Percentiles rank a stretch among this genome's conserved stretches.
Evolutionary conservation across 2,329 filamentous ascomycete species (phyloP).

Genomic region (Colletotrichum spaethianum): DNA sequence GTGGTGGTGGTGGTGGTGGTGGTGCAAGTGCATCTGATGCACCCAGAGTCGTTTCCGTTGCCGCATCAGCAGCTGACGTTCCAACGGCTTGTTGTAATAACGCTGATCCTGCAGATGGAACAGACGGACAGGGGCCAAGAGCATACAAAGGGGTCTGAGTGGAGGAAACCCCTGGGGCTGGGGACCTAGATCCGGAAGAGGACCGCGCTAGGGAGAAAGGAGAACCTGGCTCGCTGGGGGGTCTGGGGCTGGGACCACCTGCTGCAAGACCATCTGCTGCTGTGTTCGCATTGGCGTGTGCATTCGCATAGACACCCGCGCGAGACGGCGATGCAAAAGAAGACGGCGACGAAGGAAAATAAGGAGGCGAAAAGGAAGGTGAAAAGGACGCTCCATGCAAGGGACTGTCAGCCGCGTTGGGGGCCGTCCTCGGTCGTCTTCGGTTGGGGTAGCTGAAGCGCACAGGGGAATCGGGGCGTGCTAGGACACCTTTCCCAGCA

Average conservation of each 20-base stretch:
- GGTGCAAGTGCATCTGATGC: constrained; percentile 11
- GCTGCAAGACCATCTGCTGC: not conserved
- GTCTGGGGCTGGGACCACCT: constrained; percentile 17
- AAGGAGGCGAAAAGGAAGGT: constrained; percentile 14
- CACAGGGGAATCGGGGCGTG: constrained; percentile 33
- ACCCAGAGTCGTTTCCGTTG: constrained; percentile 5
- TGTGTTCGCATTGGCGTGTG: not conserved
- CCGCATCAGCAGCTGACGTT: constrained; percentile 38
- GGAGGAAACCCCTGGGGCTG: constrained; percentile 38
- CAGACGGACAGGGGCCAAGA: constrained; percentile 24
- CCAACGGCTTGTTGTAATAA: constrained; percentile 33
- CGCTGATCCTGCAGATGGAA: constrained; percentile 39
- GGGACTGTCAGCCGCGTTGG: constrained; percentile 32
- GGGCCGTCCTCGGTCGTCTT: constrained; percentile 35
- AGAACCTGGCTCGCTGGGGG: constrained; percentile 38
- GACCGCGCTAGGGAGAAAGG: constrained; percentile 38
- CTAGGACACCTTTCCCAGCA: constrained; percentile 7
- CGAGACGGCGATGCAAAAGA: not conserved
- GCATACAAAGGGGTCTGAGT: constrained; percentile 26
- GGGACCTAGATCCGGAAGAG: constrained; percentile 35
- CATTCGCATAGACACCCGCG: not conserved
- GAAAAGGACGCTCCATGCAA: constrained; percentile 31
- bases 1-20: not conserved
- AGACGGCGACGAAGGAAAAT: constrained; percentile 16
- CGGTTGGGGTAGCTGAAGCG: constrained; percentile 40